phyloP scores from a whole-genome alignment of 2,329 filamentous ascomycete genomes.

The Fusarium floridanum region DNA sequence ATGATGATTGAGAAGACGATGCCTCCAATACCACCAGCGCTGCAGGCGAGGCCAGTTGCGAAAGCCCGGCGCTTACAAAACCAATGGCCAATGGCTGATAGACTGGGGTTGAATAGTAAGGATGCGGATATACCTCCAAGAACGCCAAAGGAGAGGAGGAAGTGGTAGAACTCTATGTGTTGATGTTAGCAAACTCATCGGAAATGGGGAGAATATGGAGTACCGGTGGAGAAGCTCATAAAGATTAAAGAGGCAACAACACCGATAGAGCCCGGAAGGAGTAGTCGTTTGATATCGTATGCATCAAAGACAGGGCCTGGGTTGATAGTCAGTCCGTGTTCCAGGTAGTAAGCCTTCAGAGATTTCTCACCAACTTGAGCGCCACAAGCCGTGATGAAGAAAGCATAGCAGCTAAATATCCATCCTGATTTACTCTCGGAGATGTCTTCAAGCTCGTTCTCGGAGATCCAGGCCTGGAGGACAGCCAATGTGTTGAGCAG shows the following conservation, averaged over 20 bases:
- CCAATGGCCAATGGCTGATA: conserved; percentile 77
- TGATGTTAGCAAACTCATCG: neutral
- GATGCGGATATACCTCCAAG: conserved; percentile 75
- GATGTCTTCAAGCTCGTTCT: neutral
- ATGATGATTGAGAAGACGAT: conserved; percentile 61
- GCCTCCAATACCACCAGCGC: conserved; percentile 72
- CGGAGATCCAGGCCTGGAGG: conserved; percentile 72
- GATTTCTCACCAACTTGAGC: conserved; percentile 12
- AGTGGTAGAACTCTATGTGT: conserved; percentile 72
- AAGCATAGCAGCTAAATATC: conserved; percentile 27
- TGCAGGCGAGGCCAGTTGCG: conserved; percentile 77
- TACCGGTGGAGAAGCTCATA: conserved; percentile 68
- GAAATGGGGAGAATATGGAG: rapidly evolving
- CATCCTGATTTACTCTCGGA: conserved; percentile 13
- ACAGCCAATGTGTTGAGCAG: conserved; percentile 76
- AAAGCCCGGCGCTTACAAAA: conserved; percentile 69
- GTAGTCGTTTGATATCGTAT: conserved; percentile 70
- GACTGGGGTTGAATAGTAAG: conserved; percentile 76
- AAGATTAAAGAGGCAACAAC: conserved; percentile 68
- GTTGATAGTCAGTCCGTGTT: neutral
- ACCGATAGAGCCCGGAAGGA: conserved; percentile 69
- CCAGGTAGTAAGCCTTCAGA: neutral
- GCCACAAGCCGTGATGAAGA: conserved; percentile 26
- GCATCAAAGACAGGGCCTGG: conserved; percentile 74
- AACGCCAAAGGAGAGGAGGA: conserved; percentile 77